A percentile compares a stretch with the other conserved stretches of the same genome.
Conservation (phyloP, 345 rosid species). For the Gossypium turneri region DNA sequence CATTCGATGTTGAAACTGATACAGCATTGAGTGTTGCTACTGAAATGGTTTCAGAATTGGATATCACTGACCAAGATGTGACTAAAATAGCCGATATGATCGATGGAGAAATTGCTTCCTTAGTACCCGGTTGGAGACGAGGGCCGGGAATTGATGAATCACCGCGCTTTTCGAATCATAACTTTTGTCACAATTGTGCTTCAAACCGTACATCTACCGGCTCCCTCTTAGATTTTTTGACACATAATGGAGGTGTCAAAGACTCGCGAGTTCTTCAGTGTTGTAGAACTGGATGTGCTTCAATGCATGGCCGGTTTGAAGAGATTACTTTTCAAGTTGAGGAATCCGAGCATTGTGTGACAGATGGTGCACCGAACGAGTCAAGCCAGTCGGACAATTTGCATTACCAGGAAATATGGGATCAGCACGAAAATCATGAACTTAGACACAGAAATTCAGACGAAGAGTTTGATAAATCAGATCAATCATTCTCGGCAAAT, state of each 20-base stretch:
- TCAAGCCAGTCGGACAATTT: conserved; percentile 26
- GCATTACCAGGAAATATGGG: conserved; percentile 55
- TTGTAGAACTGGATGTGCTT: conserved; percentile 57
- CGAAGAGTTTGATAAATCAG: conserved; percentile 43
- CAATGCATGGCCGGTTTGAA: conserved; percentile 81
- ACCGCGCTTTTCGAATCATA: conserved; percentile 49
- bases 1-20: conserved; percentile 65
- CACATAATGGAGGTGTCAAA: conserved; percentile 32
- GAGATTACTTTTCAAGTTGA: conserved; percentile 62
- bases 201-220: conserved; percentile 69
- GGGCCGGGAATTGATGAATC: conserved; percentile 69
- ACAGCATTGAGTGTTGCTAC: conserved; percentile 84
- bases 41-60: conserved; percentile 96
- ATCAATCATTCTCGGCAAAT: conserved; percentile 22
- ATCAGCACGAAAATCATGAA: conserved; percentile 67
- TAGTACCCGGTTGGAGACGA: conserved; percentile 74
- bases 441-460: conserved; percentile 57
- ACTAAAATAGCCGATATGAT: conserved; percentile 83
- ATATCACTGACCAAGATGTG: conserved; percentile 73
- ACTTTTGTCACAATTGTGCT: conserved; percentile 57
- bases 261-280: conserved; percentile 41
- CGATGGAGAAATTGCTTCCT: conserved; percentile 73
- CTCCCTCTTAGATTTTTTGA: conserved; percentile 47
- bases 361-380: conserved; percentile 26
- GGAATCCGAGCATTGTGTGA: conserved; percentile 35